These are phyloP conservation scores for Daldinia caldariorum DNA, from an alignment of 495 filamentous ascomycete species.

Conservation along the genomic window DNA sequence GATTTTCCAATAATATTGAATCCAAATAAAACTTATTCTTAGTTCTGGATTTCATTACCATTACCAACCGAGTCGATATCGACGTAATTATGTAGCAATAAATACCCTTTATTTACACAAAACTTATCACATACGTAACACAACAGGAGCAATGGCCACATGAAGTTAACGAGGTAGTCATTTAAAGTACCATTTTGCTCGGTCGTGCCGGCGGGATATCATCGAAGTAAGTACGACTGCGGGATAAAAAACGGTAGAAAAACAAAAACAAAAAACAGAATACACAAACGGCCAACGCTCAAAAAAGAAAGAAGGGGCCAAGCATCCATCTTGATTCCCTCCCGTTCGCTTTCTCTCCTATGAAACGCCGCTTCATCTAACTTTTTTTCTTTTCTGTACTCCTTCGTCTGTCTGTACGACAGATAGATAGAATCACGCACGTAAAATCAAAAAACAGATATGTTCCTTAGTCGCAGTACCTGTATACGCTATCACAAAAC, in stretches of 20 bases:
- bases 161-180: constrained; percentile 15
- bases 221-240: constrained; percentile 43
- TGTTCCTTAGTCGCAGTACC: constrained; percentile 14
- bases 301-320: background rate
- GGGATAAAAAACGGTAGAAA: constrained; percentile 1
- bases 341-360: constrained; percentile 12
- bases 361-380: constrained; percentile 24
- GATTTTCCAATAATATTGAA: too few relatives aligned
- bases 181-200: constrained; percentile 44
- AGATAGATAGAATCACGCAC: constrained; percentile 13
- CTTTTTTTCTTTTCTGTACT: constrained; percentile 16
- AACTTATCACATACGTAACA: background rate
- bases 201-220: constrained; percentile 52
- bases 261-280: constrained; percentile 21
- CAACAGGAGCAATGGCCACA: background rate
- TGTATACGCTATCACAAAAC: constrained; percentile 16
- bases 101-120: background rate
- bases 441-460: constrained; percentile 23
- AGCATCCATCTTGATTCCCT: constrained; percentile 7
- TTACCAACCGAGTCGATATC: background rate
- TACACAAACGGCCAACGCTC: constrained; percentile 20
- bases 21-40: too few relatives aligned
- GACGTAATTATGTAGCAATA: background rate
- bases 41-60: background rate
- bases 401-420: background rate